Evolutionary conservation across 1,139 yeast genomes (phyloP).

Genomic region (Kluyveromyces sp.): DNA sequence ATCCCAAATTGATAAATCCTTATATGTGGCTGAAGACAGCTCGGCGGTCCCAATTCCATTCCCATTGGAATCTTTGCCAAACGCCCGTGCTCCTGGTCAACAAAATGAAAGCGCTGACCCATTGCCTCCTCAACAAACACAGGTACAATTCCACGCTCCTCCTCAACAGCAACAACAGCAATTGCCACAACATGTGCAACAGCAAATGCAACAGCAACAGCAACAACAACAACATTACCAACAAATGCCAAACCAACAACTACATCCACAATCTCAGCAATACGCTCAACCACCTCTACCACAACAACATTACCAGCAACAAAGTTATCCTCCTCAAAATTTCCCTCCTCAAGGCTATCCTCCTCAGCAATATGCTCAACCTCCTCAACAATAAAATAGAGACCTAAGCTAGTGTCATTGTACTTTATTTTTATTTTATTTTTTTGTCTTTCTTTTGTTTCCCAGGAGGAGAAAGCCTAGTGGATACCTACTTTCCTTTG

Average conservation of each 20-base stretch:
- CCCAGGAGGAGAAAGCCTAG: no score
- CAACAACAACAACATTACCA: slow-evolving; percentile 10
- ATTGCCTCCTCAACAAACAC: slow-evolving; percentile 20
- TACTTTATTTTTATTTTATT: slow-evolving; percentile 1
- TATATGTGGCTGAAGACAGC: slow-evolving; percentile 80
- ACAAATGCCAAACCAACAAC: slow-evolving; percentile 13
- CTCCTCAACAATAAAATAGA: slow-evolving; percentile 4
- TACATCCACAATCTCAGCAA: slow-evolving; percentile 17
- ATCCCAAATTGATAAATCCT: slow-evolving; percentile 72
- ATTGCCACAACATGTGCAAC: slow-evolving; percentile 10
- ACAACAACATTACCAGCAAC: slow-evolving; percentile 12
- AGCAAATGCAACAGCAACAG: slow-evolving; percentile 9
- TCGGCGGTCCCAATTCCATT: slow-evolving; percentile 80
- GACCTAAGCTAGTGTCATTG: background rate
- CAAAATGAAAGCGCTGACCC: slow-evolving; percentile 17
- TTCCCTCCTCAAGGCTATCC: slow-evolving; percentile 11
- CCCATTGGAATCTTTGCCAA: slow-evolving; percentile 46
- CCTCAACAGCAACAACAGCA: slow-evolving; percentile 20
- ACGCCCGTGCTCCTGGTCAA: slow-evolving; percentile 27
- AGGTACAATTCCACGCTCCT: slow-evolving; percentile 19
- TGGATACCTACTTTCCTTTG: no score
- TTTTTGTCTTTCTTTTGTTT: background rate
- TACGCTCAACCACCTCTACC: slow-evolving; percentile 18
- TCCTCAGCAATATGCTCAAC: slow-evolving; percentile 11
- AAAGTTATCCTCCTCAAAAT: slow-evolving; percentile 3